phyloP scores from a whole-genome alignment of 164 flowering plant species.

The Vitis vinifera region ASM3070453v1 NC_081810.1:19894001-19894500 shows the following conservation, averaged over 20 bases:
- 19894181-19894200: not conserved
- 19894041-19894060: too few species aligned
- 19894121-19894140: too few species aligned
- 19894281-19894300: not conserved
- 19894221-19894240: not conserved
- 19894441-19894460: slow-evolving; percentile 3
- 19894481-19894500: slow-evolving; percentile 84
- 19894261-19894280: not conserved
- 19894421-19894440: not conserved
- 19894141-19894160: too few species aligned
- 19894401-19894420: not conserved
- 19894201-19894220: not conserved
- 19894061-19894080: too few species aligned
- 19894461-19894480: slow-evolving; percentile 98
- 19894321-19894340: too few species aligned
- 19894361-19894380: not conserved
- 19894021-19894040: too few species aligned
- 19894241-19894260: not conserved
- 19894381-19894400: not conserved
- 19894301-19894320: not conserved
- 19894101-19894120: too few species aligned
- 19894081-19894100: too few species aligned
- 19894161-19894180: too few species aligned
- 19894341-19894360: too few species aligned
- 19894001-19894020: too few species aligned